Evolutionary conservation across 805 yeast species (phyloP), one percentile per base, ranked within the genome.

Genomic region (Debaryomyces prosopidis): DNA sequence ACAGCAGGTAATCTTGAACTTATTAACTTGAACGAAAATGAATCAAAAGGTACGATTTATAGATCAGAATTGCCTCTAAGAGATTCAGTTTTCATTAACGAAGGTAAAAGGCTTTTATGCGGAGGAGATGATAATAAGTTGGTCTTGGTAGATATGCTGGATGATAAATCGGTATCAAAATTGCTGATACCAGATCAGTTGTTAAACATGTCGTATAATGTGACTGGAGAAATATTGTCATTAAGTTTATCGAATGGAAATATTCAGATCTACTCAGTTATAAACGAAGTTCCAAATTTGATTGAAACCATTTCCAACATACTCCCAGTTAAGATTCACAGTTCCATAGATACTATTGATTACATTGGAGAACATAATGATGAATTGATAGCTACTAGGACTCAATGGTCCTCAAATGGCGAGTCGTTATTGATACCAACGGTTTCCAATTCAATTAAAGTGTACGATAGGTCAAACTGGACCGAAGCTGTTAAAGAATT

Each of bases 371-470:
- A 77, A 37, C 73, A 74, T 39, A 60, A 63, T 3, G 76, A 71
- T 3, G 76, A 69, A 55, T 63, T 78, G 36, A 59, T 78, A 1
- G 66, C 83, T 19, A 75, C 87, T 0, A 76, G 76, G 35, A 75
- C 82, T 2, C 79, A 77, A 31, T 89, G 96, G 96, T 79, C 82
- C 45, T 79, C 85, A 2, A 72, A 76, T 43, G 96, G 96, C 14
- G 79, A 79, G 43, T 62, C 71, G n/a, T 69, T 89, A 39, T 89
- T 90, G 2, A 57, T 88, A 15, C 90, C 96, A 2, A 69, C 85
- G 5, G 66, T 71, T 31, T 66, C 73, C 16, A 67, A 71, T 38
- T 65, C 73, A 2, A 71, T 85, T 39, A 73, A 72, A 42, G 69
- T 80, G 0, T 81, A 66, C 43, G 62, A 67, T 44, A 62, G 80